A percentile compares a stretch with the other conserved stretches of the same genome.
These are phyloP conservation scores for Thinopyrum elongatum DNA, from an alignment of 176 grass and related monocot species.

Conservation along the genomic window DNA sequence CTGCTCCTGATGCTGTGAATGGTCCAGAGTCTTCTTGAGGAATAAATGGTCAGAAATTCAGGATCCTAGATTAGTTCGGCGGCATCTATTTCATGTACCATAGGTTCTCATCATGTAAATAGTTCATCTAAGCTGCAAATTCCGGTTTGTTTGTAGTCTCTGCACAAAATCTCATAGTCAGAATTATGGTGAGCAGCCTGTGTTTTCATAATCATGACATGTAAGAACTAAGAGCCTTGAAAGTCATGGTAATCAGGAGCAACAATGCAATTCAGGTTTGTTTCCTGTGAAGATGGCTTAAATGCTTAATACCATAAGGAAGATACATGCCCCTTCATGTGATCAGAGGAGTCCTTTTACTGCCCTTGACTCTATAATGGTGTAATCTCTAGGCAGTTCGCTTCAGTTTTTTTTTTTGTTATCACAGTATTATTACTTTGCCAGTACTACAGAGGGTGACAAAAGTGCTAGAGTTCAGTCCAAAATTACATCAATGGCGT, in stretches of 20 bases:
- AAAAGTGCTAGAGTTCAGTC: background rate
- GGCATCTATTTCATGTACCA: conserved; percentile 7
- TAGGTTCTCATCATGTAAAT: conserved; percentile 51
- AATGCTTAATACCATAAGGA: background rate
- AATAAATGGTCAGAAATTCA: conserved; percentile 7
- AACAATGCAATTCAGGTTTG: background rate
- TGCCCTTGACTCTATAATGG: background rate
- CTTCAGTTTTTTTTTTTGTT: background rate
- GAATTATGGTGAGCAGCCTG: background rate
- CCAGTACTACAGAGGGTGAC: background rate
- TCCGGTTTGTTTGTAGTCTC: background rate
- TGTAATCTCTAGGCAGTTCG: background rate
- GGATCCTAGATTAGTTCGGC: conserved; percentile 22
- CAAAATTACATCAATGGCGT: background rate
- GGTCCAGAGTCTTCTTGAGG: conserved; percentile 14
- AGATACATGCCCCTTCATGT: background rate
- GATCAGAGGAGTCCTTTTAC: background rate
- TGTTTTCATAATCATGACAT: background rate
- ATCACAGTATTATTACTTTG: background rate
- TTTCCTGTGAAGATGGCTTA: background rate
- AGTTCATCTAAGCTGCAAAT: background rate
- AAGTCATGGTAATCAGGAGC: background rate
- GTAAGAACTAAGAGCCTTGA: conserved; percentile 5
- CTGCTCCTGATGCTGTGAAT: conserved; percentile 26
- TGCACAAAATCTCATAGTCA: background rate